Conservation (phyloP, 2,329 filamentous ascomycete genomes). For the Botrytis porri region DNA sequence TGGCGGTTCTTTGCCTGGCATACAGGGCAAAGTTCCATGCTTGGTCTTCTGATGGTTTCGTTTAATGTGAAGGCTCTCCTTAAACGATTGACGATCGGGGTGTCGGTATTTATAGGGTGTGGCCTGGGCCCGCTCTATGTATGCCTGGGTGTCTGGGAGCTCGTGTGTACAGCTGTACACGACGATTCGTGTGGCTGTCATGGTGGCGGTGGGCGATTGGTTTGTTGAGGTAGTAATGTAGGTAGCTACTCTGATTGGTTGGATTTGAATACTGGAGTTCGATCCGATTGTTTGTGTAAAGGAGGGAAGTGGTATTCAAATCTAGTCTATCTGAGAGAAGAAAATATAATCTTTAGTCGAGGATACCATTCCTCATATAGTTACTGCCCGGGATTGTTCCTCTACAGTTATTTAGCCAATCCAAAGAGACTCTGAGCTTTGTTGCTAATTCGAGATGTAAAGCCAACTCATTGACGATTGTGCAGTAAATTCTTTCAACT, state of each 20-base stretch:
- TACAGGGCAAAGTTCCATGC: background rate
- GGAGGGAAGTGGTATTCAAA: background rate
- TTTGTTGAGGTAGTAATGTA: background rate
- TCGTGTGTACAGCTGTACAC: slow-evolving; percentile 9
- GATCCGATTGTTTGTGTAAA: background rate
- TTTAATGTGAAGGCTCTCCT: background rate
- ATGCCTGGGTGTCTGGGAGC: background rate
- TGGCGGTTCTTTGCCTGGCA: background rate
- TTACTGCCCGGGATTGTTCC: background rate
- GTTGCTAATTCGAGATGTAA: background rate
- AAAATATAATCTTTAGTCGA: background rate
- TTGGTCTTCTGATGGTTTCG: background rate
- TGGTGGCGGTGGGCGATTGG: background rate
- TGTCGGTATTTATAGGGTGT: background rate
- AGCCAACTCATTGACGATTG: background rate
- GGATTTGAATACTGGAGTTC: background rate
- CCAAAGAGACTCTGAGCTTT: too few species aligned
- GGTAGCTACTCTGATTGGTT: background rate
- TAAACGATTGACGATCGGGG: background rate
- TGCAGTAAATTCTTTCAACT: too few species aligned
- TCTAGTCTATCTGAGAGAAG: background rate
- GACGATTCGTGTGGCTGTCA: background rate
- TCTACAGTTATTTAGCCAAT: background rate
- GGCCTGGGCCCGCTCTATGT: background rate
- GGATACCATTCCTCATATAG: background rate